phyloP scores from a whole-genome alignment of 768 basidiomycete genomes.

The Postia placenta region DNA sequence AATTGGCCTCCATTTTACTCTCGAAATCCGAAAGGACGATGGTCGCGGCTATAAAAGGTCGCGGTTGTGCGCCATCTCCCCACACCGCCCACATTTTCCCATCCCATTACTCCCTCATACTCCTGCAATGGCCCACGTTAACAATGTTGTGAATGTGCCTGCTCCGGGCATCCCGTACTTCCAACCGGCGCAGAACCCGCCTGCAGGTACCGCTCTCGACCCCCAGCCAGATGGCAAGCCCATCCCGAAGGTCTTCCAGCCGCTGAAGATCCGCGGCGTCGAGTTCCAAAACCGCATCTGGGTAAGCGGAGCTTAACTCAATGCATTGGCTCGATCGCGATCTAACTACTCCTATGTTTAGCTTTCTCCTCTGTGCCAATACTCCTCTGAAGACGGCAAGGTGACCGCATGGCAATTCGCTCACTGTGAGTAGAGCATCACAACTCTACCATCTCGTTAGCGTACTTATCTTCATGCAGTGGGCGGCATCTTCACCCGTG shows the following conservation, averaged over 20 bases:
- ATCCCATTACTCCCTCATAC: not conserved
- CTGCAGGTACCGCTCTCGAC: conserved; percentile 38
- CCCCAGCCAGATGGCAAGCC: conserved; percentile 34
- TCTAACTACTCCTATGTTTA: conserved; percentile 5
- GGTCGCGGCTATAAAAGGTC: not conserved
- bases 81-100: not conserved
- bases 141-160: conserved; percentile 26
- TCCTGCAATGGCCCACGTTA: not conserved
- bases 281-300: conserved; percentile 26
- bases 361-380: conserved; percentile 56
- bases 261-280: conserved; percentile 36
- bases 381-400: conserved; percentile 48
- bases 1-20: not conserved
- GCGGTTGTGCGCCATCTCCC: too few relatives aligned
- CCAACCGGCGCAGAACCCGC: conserved; percentile 38
- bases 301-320: conserved; percentile 8
- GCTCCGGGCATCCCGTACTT: conserved; percentile 40
- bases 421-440: conserved; percentile 27
- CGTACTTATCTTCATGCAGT: conserved; percentile 25
- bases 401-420: conserved; percentile 52
- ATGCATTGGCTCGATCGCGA: not conserved
- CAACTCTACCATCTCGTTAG: not conserved
- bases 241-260: conserved; percentile 45
- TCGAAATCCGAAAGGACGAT: too few relatives aligned
- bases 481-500: conserved; percentile 44